A percentile compares a stretch with the other conserved stretches of the same genome.
Evolutionary conservation across 1,139 yeast species (phyloP).

Genomic region (Lodderomyces theae): DNA sequence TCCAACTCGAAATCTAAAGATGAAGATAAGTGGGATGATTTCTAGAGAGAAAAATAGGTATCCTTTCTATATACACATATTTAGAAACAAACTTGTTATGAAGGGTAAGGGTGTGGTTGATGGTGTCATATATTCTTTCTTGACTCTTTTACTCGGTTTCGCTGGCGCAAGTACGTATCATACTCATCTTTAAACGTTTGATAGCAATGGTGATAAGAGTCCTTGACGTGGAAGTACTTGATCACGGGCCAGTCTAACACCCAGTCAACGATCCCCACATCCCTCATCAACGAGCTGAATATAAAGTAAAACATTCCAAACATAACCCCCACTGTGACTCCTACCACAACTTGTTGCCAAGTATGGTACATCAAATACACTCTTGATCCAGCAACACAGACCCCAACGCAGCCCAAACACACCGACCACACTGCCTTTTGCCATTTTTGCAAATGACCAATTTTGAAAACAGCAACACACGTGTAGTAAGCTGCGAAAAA

Average conservation of each 20-base stretch:
- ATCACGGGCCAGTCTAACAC: slow-evolving; percentile 49
- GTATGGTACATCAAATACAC: slow-evolving; percentile 80
- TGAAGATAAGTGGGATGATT: slow-evolving; percentile 48
- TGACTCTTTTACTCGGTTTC: not conserved
- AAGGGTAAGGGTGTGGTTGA: not conserved
- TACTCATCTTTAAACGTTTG: slow-evolving; percentile 40
- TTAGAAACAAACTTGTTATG: slow-evolving; percentile 1
- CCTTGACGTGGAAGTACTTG: slow-evolving; percentile 52
- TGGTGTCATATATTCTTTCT: slow-evolving; percentile 2
- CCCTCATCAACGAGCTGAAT: slow-evolving; percentile 51
- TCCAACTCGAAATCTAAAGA: slow-evolving; percentile 24
- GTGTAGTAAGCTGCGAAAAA: slow-evolving; percentile 67
- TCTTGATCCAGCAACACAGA: slow-evolving; percentile 67
- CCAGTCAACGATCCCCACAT: slow-evolving; percentile 60
- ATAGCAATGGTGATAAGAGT: slow-evolving; percentile 48
- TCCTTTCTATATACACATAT: slow-evolving; percentile 5
- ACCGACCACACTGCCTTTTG: slow-evolving; percentile 25
- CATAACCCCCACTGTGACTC: slow-evolving; percentile 59
- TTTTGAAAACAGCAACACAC: slow-evolving; percentile 36
- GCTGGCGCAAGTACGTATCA: slow-evolving; percentile 13
- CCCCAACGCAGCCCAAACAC: slow-evolving; percentile 28
- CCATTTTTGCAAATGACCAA: slow-evolving; percentile 20
- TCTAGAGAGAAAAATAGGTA: too few species aligned
- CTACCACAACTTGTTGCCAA: slow-evolving; percentile 68
- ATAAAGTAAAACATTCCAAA: slow-evolving; percentile 61